Evolutionary conservation across 176 grass and related monocot species (phyloP).

Genomic region (Poa pratensis): DNA sequence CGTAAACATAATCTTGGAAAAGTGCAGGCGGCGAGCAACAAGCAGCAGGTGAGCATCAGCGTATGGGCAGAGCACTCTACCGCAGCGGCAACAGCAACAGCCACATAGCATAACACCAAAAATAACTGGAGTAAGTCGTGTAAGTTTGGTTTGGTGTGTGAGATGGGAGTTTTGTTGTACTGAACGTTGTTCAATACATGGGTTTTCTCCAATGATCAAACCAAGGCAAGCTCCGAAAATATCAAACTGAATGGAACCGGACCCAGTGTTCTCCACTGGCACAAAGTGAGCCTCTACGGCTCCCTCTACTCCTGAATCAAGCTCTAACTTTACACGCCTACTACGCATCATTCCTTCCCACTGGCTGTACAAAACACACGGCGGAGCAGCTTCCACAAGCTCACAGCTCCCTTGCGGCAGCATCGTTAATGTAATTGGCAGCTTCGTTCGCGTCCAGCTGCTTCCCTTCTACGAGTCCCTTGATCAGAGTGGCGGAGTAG

Average conservation of each 20-base stretch:
- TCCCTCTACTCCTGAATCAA: conserved; percentile 11
- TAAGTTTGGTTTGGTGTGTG: neutral
- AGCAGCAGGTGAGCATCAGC: neutral
- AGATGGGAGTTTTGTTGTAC: neutral
- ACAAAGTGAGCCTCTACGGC: neutral
- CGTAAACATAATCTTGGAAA: neutral
- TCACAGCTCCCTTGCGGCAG: conserved; percentile 56
- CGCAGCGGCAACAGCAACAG: neutral
- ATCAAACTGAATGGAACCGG: conserved; percentile 20
- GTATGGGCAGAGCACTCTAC: neutral
- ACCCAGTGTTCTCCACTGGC: neutral
- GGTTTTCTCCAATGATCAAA: neutral
- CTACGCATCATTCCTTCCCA: conserved; percentile 5
- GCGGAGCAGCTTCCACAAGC: neutral
- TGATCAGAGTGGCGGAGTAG: conserved; percentile 67
- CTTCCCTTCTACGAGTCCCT: conserved; percentile 79
- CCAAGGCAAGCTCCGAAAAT: neutral
- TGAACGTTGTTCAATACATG: conserved; percentile 6
- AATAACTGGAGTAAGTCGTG: no score
- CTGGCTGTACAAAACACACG: conserved; percentile 39
- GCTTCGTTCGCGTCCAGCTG: conserved; percentile 62
- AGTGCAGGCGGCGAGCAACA: neutral
- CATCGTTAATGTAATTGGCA: conserved; percentile 56
- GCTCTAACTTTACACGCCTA: conserved; percentile 3
- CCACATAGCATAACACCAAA: no score